Percentiles rank a stretch among this genome's conserved stretches.
phyloP scores from a whole-genome alignment of 2,329 filamentous ascomycete species.

The Cladosporium sp. region DNA sequence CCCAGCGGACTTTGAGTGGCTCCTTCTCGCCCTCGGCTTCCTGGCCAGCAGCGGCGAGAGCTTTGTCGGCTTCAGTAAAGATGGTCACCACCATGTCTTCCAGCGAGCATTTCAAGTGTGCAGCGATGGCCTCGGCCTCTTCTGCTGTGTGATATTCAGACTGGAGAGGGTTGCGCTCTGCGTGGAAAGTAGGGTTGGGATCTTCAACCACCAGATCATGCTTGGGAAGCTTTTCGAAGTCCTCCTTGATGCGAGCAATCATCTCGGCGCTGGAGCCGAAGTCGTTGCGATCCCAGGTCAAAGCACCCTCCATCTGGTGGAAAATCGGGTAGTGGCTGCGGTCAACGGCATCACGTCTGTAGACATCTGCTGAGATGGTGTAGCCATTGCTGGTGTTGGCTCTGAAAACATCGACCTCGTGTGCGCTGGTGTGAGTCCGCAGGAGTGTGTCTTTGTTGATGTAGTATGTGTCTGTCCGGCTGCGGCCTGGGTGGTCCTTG shows the following conservation, averaged over 20 bases:
- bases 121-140: constrained; percentile 76
- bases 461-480: constrained; percentile 91
- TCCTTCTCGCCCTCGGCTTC: constrained; percentile 47
- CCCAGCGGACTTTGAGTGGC: constrained; percentile 82
- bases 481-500: constrained; percentile 78
- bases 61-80: constrained; percentile 71
- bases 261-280: constrained; percentile 51
- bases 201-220: constrained; percentile 78
- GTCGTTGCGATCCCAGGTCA: constrained; percentile 73
- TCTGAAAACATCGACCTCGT: constrained; percentile 79
- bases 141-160: constrained; percentile 61
- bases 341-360: constrained; percentile 90
- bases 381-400: constrained; percentile 71
- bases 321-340: constrained; percentile 94
- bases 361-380: constrained; percentile 90
- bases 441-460: constrained; percentile 78
- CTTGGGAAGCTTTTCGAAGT: constrained; percentile 65
- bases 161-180: constrained; percentile 80
- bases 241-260: constrained; percentile 61
- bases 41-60: constrained; percentile 46
- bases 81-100: constrained; percentile 88
- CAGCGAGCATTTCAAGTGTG: constrained; percentile 82
- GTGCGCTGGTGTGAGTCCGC: constrained; percentile 89
- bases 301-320: constrained; percentile 96
- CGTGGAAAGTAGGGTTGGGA: constrained; percentile 70